These are phyloP conservation scores for Adansonia digitata DNA, from an alignment of 345 rosid species.

Conservation along the genomic window DNA sequence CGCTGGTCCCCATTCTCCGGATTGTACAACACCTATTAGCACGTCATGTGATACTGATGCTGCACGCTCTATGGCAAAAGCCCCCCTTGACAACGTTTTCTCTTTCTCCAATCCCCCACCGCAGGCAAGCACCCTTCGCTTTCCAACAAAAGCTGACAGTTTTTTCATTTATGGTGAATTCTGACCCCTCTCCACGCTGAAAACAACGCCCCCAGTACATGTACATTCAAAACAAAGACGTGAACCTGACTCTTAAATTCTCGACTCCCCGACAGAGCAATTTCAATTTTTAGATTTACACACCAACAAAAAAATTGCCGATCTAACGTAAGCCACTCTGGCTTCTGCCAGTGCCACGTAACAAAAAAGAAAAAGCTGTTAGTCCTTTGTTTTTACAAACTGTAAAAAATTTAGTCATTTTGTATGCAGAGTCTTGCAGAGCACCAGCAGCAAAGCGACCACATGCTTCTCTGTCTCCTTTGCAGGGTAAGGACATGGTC, in stretches of 20 bases:
- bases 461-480: not conserved
- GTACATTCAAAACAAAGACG: no score
- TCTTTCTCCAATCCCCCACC: not conserved
- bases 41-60: not conserved
- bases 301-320: not conserved
- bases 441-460: not conserved
- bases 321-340: not conserved
- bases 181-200: no score
- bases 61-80: not conserved
- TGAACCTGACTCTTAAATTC: slow-evolving; percentile 17
- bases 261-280: not conserved
- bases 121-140: not conserved
- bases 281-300: no score
- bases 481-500: not conserved
- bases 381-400: not conserved
- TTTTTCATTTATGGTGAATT: not conserved
- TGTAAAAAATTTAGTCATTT: not conserved
- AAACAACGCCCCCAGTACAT: no score
- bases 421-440: no score
- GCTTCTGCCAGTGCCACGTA: not conserved
- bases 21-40: not conserved
- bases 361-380: no score
- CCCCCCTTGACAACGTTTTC: not conserved
- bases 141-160: not conserved
- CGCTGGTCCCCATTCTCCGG: not conserved